These are phyloP conservation scores for Musa troglodytarum DNA, from an alignment of 176 grass and related monocot species.

Conservation along the genomic window DNA sequence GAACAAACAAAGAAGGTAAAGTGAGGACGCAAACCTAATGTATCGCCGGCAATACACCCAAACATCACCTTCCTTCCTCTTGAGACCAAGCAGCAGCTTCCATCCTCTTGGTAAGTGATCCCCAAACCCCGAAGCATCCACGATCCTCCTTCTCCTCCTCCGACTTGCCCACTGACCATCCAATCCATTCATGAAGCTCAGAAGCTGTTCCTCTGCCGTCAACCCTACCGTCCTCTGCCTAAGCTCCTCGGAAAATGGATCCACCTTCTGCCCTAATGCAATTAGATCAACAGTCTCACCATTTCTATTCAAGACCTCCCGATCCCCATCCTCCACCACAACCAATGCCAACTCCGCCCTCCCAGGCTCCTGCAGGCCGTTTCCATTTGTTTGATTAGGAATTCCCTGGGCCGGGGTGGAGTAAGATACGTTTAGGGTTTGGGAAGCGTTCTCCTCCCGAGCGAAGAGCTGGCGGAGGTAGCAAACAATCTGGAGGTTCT, in stretches of 20 bases:
- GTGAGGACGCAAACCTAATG: conserved; percentile 48
- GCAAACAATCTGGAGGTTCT: conserved; percentile 18
- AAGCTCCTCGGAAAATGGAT: conserved; percentile 56
- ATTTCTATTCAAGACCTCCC: conserved; percentile 47
- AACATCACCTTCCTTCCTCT: conserved; percentile 41
- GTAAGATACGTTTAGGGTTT: conserved; percentile 25
- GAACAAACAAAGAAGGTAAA: conserved; percentile 12
- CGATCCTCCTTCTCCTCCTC: conserved; percentile 51
- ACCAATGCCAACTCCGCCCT: conserved; percentile 5
- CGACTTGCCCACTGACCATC: conserved; percentile 51
- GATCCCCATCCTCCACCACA: conserved; percentile 41
- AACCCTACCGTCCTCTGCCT: conserved; percentile 41
- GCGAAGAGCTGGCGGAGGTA: conserved; percentile 77
- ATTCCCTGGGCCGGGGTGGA: conserved; percentile 17
- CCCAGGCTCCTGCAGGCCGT: not conserved
- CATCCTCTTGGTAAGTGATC: conserved; percentile 78
- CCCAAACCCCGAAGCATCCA: conserved; percentile 66
- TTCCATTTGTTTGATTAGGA: conserved; percentile 25
- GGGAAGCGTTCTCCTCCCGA: conserved; percentile 27
- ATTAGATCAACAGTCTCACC: conserved; percentile 58
- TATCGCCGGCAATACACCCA: conserved; percentile 56
- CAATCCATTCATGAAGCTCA: conserved; percentile 57
- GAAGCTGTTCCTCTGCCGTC: conserved; percentile 41
- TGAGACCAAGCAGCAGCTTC: conserved; percentile 73
- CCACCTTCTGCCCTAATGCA: conserved; percentile 32